Evolutionary conservation across 352 stramenopile species (phyloP), one percentile per base, ranked within the genome.

Genomic region (Phytopythium kandeliae): DNA sequence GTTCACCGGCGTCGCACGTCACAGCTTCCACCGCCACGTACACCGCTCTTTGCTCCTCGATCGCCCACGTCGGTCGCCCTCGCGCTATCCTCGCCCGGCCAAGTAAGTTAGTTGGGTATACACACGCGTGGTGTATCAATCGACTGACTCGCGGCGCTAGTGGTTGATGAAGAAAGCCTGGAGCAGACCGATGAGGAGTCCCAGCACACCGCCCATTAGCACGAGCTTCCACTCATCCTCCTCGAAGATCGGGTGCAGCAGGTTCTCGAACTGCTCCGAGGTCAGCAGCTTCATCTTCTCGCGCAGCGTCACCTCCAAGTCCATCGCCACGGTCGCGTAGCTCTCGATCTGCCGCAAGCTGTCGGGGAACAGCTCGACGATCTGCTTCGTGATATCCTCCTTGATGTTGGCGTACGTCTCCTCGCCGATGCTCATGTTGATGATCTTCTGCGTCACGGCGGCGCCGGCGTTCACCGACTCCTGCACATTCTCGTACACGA

Each of bases 201-300:
- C 96, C 9, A 99, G 76, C 19, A 92, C 79, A 21, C 94, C 96
- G 38, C 96, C 96, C 65, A 98, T 96, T 45, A 98, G 65, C 65
- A 99, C 98, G 3, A 99, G 75, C 55, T 98, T 97, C 74, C 97
- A 97, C 80, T 99, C 96, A 63, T 99, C 96, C 60, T 99, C 96
- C 66, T 99, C 85, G 69, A 99, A 99, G 17, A 98, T 96, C 12
- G 96, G 96, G 60, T 99, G 96, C 55, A 99, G 67, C 21, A 99
- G 67, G 41, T 95, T 76, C 66, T 99, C 96, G 65, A 99, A 99
- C 63, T 97, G 84, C 35, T 76, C 71, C 15, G 71, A 92, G 26
- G 66, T 86, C 69, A 90, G 63, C 55, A 81, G 74, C 69, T 89
- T 85, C 89, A 98, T 98, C 67, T 95, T 91, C 47, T 95, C 80